phyloP scores from a whole-genome alignment of 257 asterid species.

The Nicotiana tomentosiformis region DNA sequence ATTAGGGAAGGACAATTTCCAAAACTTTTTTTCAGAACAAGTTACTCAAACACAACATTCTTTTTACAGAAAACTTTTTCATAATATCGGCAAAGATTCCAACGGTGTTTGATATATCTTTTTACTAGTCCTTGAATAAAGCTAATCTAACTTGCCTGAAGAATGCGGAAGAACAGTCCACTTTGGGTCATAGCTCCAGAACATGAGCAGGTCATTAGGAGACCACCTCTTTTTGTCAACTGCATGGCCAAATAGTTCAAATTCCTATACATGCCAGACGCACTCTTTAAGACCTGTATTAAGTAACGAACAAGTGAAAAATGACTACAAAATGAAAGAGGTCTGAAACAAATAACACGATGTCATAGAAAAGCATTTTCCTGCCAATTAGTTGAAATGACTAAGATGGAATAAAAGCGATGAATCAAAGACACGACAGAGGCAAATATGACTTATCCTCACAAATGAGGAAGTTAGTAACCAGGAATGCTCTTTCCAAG shows the following conservation, averaged over 20 bases:
- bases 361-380: neutral
- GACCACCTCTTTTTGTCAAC: slow-evolving; percentile 74
- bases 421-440: neutral
- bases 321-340: neutral
- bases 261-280: slow-evolving; percentile 93
- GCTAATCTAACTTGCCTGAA: slow-evolving; percentile 53
- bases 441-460: neutral
- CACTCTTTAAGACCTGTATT: slow-evolving; percentile 71
- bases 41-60: neutral
- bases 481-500: neutral
- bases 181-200: slow-evolving; percentile 99
- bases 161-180: slow-evolving; percentile 67
- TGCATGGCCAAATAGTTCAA: slow-evolving; percentile 88
- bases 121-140: neutral
- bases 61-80: neutral
- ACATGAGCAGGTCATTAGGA: slow-evolving; percentile 95
- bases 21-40: neutral
- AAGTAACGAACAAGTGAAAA: slow-evolving; percentile 7
- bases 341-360: neutral
- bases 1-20: neutral
- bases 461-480: neutral
- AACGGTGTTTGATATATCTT: neutral
- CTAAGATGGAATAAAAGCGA: neutral
- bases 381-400: neutral
- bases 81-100: neutral